phyloP scores from a whole-genome alignment of 2,329 filamentous ascomycete genomes.

The Diaporthe sp. region DNA sequence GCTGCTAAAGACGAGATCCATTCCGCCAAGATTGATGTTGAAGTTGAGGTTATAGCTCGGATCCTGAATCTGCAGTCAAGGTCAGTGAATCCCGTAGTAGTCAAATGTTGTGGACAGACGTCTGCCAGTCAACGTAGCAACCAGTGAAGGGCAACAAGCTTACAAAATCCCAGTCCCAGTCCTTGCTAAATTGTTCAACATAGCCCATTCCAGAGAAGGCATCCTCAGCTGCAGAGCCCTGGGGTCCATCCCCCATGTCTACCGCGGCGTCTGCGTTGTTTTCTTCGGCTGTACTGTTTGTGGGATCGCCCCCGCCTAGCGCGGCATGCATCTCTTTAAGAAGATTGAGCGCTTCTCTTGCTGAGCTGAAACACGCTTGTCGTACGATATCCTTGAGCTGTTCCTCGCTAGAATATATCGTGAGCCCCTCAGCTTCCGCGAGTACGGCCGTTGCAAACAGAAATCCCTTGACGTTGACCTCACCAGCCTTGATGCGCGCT shows the following conservation, averaged over 20 bases:
- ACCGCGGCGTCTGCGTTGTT: background rate
- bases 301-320: constrained; percentile 4
- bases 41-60: constrained; percentile 38
- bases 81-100: background rate
- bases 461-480: constrained; percentile 66
- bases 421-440: constrained; percentile 55
- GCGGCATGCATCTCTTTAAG: constrained; percentile 45
- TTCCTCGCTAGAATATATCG: constrained; percentile 46
- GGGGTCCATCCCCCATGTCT: background rate
- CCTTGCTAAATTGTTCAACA: constrained; percentile 10
- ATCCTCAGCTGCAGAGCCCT: background rate
- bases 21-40: constrained; percentile 35
- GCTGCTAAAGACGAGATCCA: constrained; percentile 33
- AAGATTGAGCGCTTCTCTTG: constrained; percentile 45
- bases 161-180: constrained; percentile 41
- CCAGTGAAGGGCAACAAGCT: constrained; percentile 5
- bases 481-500: constrained; percentile 55
- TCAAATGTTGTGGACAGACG: background rate
- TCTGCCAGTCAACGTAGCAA: background rate
- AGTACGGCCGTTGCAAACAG: constrained; percentile 52
- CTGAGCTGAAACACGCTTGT: constrained; percentile 49
- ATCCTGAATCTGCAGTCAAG: constrained; percentile 36
- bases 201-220: background rate
- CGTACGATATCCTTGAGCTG: constrained; percentile 49
- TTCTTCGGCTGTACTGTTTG: background rate